Base-by-base conservation (phyloP, 1,139 yeast genomes). In the Suhomyces ambrosiae region DNA sequence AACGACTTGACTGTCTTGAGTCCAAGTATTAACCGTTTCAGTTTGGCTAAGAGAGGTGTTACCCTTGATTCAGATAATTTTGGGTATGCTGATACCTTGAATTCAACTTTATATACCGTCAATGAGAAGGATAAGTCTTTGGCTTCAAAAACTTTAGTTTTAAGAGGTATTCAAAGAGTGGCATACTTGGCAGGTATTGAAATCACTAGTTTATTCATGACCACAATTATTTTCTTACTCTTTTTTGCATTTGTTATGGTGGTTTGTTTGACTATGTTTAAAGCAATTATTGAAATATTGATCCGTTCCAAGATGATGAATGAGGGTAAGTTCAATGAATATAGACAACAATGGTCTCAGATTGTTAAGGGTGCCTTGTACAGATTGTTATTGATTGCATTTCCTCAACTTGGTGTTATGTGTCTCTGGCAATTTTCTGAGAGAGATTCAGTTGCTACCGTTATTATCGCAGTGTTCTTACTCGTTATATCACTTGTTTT, bases 121-220 rank as follows among this genome's bases (percentile, higher is more conserved):
- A 66, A 86, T 58, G 96, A 89, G 60, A 76, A 78, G 47, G 77
- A 80, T 44, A 58, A 72, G 4, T 60, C 71, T 41, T 54, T 76
- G 32, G 56, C 80, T 0, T 69, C 85, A 10, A 84, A 83, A 55
- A 86, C 88, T 34, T 71, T 90, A 55, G 83, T 90, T 25, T 68
- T 92, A 38, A 78, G 96, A 58, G 98, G 98, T 48, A 82, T 94
- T 47, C 89, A 88, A 62, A 82, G 98, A 63, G 96, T 90, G 7
- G 82, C 97, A 0, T 92, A 72, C 58, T 68, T 83, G 49, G 88
- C 96, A 7, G 77, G 79, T 27, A 89, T 92, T 51, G 98, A 92
- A 64, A 73, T 88, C 49, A 84, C 97, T 16, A 81, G 80, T 55
- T 63, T 94, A 43, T 94, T 90, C 61, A 70, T 90, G 66, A 92